Conservation (phyloP, 306 rosid species). For the Oemleria cerasiformis region DNA sequence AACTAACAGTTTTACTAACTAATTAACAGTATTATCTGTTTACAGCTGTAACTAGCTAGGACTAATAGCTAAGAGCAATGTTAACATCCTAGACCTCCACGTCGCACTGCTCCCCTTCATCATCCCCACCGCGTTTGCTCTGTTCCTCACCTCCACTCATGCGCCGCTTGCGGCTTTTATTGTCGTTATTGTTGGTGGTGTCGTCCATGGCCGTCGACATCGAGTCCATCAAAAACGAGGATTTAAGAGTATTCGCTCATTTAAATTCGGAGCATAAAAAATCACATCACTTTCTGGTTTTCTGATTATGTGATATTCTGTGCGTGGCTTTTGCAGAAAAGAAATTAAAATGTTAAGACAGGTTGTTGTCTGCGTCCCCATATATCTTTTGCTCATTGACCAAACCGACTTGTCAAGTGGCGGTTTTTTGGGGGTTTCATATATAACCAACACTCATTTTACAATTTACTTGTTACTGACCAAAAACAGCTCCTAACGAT, state of each 20-base stretch:
- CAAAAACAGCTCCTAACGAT: no score
- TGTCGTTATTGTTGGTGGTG: neutral
- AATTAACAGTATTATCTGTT: no score
- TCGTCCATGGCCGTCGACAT: neutral
- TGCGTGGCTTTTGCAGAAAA: neutral
- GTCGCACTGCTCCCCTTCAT: slow-evolving; percentile 18
- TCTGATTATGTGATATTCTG: neutral
- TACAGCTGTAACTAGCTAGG: no score
- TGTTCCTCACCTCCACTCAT: neutral
- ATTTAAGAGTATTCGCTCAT: neutral
- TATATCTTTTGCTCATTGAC: no score
- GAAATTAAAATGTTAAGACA: neutral
- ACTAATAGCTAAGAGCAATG: no score
- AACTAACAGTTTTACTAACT: no score
- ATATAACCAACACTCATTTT: no score
- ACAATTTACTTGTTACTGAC: no score
- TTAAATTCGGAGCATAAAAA: neutral
- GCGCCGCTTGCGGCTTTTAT: neutral
- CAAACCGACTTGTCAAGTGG: no score
- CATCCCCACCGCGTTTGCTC: no score
- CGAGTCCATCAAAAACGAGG: neutral
- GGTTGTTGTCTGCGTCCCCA: no score
- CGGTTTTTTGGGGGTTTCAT: no score
- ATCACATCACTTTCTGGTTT: neutral
- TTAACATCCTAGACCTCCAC: slow-evolving; percentile 58